Evolutionary conservation across 305 asterid species (phyloP).

Genomic region (Ilex paraguariensis): DNA sequence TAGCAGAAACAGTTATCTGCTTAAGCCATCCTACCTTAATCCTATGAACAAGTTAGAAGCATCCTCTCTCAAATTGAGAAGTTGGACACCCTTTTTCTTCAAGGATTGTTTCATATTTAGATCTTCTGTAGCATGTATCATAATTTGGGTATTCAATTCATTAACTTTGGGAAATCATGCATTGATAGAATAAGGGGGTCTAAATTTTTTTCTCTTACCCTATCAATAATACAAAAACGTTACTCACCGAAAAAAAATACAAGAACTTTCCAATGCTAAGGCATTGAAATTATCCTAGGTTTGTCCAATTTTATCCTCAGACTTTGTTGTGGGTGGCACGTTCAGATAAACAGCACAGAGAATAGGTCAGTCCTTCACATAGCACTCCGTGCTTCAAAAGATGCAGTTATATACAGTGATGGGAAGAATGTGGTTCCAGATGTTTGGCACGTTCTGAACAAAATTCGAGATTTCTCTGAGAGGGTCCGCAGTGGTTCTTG

Average conservation of each 20-base stretch:
- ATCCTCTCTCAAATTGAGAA: neutral
- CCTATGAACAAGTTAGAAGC: neutral
- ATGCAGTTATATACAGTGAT: slow-evolving; percentile 68
- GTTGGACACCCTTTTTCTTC: slow-evolving; percentile 7
- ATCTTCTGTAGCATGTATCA: slow-evolving; percentile 1
- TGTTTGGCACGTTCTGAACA: slow-evolving; percentile 97
- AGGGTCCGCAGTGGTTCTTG: slow-evolving; percentile 95
- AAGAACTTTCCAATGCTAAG: too few relatives aligned
- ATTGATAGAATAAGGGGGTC: too few relatives aligned
- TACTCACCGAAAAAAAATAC: too few relatives aligned
- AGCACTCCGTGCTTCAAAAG: slow-evolving; percentile 95
- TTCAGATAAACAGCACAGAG: slow-evolving; percentile 92
- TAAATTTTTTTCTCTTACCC: too few relatives aligned
- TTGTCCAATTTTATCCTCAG: slow-evolving; percentile 5
- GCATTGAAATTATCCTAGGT: neutral
- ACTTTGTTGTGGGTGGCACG: slow-evolving; percentile 9
- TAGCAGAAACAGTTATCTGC: too few relatives aligned
- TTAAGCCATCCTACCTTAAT: too few relatives aligned
- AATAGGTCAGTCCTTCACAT: slow-evolving; percentile 92
- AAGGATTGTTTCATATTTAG: slow-evolving; percentile 3
- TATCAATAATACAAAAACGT: too few relatives aligned
- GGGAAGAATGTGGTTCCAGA: slow-evolving; percentile 98
- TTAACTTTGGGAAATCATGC: too few relatives aligned
- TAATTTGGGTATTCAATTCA: too few relatives aligned
- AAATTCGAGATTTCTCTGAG: slow-evolving; percentile 86